Conservation (phyloP, 139 green algal genomes). For the Mychonastes homosphaera region DNA sequence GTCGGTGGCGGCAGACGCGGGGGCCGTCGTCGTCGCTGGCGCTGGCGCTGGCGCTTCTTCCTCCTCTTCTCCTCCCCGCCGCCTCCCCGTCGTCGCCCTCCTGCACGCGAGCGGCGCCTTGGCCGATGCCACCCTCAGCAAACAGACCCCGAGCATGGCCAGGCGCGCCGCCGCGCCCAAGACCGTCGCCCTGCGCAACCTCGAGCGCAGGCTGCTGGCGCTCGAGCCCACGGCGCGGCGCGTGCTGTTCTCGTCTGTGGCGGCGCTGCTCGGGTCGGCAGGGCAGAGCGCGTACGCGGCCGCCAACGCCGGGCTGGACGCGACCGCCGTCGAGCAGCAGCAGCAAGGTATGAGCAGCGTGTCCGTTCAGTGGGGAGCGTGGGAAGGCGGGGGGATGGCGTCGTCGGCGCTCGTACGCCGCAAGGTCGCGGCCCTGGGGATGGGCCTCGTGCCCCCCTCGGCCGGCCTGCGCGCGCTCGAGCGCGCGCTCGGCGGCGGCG, state of each 20-base stretch:
- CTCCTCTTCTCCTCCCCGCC: conserved; percentile 1
- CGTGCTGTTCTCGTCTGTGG: conserved; percentile 54
- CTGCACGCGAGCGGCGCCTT: not conserved
- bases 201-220: conserved; percentile 2
- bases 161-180: conserved; percentile 48
- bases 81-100: too few species aligned
- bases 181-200: conserved; percentile 10
- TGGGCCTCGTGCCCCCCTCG: conserved; percentile 36
- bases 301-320: conserved; percentile 53
- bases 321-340: conserved; percentile 1
- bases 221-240: conserved; percentile 24
- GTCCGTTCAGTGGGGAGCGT: conserved; percentile 71
- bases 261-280: conserved; percentile 48
- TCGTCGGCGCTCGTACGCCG: conserved; percentile 24
- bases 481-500: not conserved
- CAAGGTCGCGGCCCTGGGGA: conserved; percentile 46
- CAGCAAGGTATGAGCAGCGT: conserved; percentile 27
- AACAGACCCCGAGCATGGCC: conserved; percentile 3
- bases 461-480: conserved; percentile 34
- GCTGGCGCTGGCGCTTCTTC: conserved; percentile 1
- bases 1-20: not conserved
- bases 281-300: conserved; percentile 61
- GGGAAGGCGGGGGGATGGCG: conserved; percentile 49
- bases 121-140: not conserved
- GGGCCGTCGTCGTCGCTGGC: not conserved